Conservation (phyloP, 2,329 filamentous ascomycete species). For the Trichophyton mentagrophytes region DNA sequence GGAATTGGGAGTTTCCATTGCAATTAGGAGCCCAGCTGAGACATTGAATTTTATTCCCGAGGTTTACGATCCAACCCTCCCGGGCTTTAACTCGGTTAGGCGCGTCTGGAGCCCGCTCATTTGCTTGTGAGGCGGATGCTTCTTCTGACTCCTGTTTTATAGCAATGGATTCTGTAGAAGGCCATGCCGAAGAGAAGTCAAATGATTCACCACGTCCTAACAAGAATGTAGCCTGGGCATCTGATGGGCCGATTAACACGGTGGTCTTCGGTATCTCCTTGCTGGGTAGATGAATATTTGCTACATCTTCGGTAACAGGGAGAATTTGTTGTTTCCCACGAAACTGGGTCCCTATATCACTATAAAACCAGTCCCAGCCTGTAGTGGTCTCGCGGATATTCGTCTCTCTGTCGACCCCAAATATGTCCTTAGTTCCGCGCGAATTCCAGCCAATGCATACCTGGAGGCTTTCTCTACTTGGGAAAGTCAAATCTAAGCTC, state of each 20-base stretch:
- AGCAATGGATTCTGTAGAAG: slow-evolving; percentile 8
- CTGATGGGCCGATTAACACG: slow-evolving; percentile 40
- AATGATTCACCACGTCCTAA: slow-evolving; percentile 33
- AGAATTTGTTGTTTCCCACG: slow-evolving; percentile 28
- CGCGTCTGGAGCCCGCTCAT: not conserved
- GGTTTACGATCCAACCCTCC: slow-evolving; percentile 44
- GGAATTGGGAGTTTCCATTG: slow-evolving; percentile 40
- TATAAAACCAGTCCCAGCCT: slow-evolving; percentile 44
- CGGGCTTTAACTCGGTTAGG: slow-evolving; percentile 18
- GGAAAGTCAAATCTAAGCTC: slow-evolving; percentile 38
- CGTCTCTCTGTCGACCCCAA: slow-evolving; percentile 32
- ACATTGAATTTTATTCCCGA: slow-evolving; percentile 42
- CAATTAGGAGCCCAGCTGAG: slow-evolving; percentile 36
- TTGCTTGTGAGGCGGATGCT: slow-evolving; percentile 5
- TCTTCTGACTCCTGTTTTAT: slow-evolving; percentile 10
- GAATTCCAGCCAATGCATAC: slow-evolving; percentile 17
- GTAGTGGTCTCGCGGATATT: slow-evolving; percentile 33
- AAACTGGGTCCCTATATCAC: slow-evolving; percentile 32
- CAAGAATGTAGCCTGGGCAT: slow-evolving; percentile 31
- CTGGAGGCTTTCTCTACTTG: slow-evolving; percentile 31
- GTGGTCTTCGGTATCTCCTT: slow-evolving; percentile 23
- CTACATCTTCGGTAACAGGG: slow-evolving; percentile 26
- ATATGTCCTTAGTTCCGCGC: slow-evolving; percentile 32
- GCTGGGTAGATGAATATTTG: slow-evolving; percentile 32
- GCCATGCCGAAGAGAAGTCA: slow-evolving; percentile 37